These are phyloP conservation scores for Exutisphaerella laricina DNA, from an alignment of 2,329 filamentous ascomycete species.

Conservation along the genomic window DNA sequence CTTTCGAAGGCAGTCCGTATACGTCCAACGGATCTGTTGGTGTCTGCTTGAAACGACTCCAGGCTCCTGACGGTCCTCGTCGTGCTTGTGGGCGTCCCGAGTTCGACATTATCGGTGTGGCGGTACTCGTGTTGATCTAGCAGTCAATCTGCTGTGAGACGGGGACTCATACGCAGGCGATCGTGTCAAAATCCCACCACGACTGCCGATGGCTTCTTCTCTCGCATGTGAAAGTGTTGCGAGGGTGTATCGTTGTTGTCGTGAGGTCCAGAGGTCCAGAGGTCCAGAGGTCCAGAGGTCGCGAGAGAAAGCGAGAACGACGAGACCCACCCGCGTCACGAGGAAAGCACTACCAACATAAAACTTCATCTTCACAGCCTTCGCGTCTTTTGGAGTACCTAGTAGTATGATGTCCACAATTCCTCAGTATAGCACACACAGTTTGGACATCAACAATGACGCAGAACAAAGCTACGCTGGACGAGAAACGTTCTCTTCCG, in stretches of 20 bases:
- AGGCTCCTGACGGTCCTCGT: constrained; percentile 49
- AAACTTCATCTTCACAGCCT: no score
- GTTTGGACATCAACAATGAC: no score
- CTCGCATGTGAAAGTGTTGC: background rate
- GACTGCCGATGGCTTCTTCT: background rate
- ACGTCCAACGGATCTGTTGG: constrained; percentile 71
- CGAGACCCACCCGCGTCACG: no score
- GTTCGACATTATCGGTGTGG: constrained; percentile 19
- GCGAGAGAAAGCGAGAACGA: background rate
- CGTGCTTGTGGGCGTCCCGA: constrained; percentile 27
- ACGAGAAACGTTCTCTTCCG: constrained; percentile 1
- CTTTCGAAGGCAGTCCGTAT: constrained; percentile 84
- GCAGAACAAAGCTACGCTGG: no score
- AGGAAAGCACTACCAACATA: no score
- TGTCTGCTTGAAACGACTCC: constrained; percentile 67
- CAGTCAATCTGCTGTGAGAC: no score
- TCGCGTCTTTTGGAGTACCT: no score
- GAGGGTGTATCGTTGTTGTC: background rate
- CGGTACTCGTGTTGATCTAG: no score
- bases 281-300: background rate
- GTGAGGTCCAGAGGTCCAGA: background rate
- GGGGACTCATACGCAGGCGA: no score
- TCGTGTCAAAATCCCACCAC: background rate
- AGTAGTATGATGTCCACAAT: no score
- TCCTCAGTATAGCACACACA: no score